Base-by-base conservation (phyloP, 306 rosid species). In the Ochetophila trinervis region DNA sequence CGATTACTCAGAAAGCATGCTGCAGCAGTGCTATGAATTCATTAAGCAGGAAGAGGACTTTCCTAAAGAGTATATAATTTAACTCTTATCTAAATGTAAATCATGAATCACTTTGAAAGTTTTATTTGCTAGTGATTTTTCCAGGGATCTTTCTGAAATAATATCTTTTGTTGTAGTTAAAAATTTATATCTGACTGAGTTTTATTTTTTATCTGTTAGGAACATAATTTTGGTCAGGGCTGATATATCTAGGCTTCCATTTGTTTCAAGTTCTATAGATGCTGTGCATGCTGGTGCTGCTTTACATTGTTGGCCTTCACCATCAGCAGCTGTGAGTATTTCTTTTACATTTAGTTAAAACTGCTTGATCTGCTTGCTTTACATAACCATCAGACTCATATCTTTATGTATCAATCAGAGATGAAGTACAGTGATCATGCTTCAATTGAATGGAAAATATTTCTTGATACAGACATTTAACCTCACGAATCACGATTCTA, bases 211-310 rank as follows among this genome's bases (percentile, higher is more conserved):
- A 27, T 27, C 32, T 56, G 45, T 66, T 60, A 93, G 97, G 91
- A 84, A 71, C 71, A 71, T 87, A 63, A 62, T 67, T 68, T 80
- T 93, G 81, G 88, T 93, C 64, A 87, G 96, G 74, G 98, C 97
- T 65, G 97, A 93, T 73, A 89, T 93, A 47, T 73, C 97, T 54
- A 82, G 97, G 79, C 97, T 87, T 68, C 98, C 98, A 18, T 93
- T 93, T 66, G 88, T 79, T 68, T 84, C 98, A 56, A 74, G 87
- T 76, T 93, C 97, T 68, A 48, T 93, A 55, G 97, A 93, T 73
- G 96, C 96, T 19, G 85, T 93, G 76, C 98, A 89, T 69, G 96
- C 97, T 44, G 98, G 98, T 42, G 97, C 98, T 50, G 98, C 97
- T 74, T 32, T 93, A 45, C 97, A 93, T 57, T 93, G 98, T 72